These are phyloP conservation scores for Hypoxylon fuscum DNA, from an alignment of 495 filamentous ascomycete genomes.

Conservation along the genomic window DNA sequence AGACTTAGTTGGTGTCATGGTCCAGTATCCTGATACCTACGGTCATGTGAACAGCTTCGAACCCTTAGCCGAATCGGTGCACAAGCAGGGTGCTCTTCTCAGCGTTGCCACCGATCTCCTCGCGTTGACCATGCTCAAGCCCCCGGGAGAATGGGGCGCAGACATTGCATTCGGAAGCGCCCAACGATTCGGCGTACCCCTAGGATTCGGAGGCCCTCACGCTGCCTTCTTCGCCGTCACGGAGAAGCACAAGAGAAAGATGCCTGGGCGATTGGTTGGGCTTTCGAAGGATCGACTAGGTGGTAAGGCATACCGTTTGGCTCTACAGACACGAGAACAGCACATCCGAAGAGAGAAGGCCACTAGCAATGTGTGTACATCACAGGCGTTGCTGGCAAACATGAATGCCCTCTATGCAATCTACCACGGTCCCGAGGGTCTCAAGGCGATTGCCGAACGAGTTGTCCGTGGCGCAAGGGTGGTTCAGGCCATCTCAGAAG, in stretches of 20 bases:
- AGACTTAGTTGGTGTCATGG: slow-evolving; percentile 88
- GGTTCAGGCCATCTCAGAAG: slow-evolving; percentile 71
- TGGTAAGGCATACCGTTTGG: slow-evolving; percentile 83
- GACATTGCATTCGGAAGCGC: slow-evolving; percentile 97
- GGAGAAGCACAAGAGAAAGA: slow-evolving; percentile 95
- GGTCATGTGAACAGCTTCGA: slow-evolving; percentile 83
- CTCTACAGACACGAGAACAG: slow-evolving; percentile 94
- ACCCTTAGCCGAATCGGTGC: slow-evolving; percentile 76
- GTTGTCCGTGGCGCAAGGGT: slow-evolving; percentile 75
- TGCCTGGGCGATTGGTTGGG: slow-evolving; percentile 91
- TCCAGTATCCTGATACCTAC: slow-evolving; percentile 93
- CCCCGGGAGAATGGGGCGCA: slow-evolving; percentile 94
- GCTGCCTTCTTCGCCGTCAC: slow-evolving; percentile 95
- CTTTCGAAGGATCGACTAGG: slow-evolving; percentile 93
- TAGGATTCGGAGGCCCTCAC: slow-evolving; percentile 95
- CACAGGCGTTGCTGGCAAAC: slow-evolving; percentile 93
- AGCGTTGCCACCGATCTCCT: slow-evolving; percentile 92
- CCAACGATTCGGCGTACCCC: slow-evolving; percentile 93
- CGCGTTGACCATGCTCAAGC: slow-evolving; percentile 87
- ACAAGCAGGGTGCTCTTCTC: slow-evolving; percentile 81
- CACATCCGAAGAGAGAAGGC: slow-evolving; percentile 98
- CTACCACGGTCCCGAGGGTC: slow-evolving; percentile 89
- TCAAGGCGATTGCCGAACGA: slow-evolving; percentile 85
- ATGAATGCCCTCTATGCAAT: slow-evolving; percentile 99
- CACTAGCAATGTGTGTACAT: slow-evolving; percentile 98